Base-by-base conservation (phyloP, 2,329 filamentous ascomycete species). In the Simplicillium aogashimaense region DNA sequence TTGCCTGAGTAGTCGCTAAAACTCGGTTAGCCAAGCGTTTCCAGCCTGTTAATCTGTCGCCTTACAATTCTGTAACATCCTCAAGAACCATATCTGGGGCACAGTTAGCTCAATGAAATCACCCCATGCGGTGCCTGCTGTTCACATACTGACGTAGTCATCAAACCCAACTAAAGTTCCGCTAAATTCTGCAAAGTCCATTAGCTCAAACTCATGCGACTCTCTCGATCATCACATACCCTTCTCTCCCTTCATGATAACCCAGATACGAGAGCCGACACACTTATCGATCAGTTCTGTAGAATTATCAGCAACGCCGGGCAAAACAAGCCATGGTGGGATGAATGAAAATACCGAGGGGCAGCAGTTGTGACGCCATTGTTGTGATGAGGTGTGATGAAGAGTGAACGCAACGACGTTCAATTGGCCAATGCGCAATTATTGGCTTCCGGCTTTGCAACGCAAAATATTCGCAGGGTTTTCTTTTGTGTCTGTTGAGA, bases 201-300 rank as follows among this genome's bases (percentile, higher is more conserved):
- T 49, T 40, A 53, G 47, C 37, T 28, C 16, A 28, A 35, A 33
- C 13, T 13, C 29, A 39, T 11, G 38, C 34, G 20, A 25, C 20
- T 25, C 20, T 25, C 20, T 25, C 20, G 9, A 9, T 9, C 20
- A 32, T 37, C 38, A 29, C 37, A 5, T 38, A 94, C 92, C 92
- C 72, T 95, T 97, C 60, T 97, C 92, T 50, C 89, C 87, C 67
- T 98, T 98, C 92, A 98, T 98, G 54, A 98, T 80, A 47, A 98
- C 89, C 89, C 90, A 95, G 63, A 98, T 97, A 54, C 83, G 84
- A 40, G 89, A 97, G 46, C 92, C 92, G 50, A 98, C 89, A 60
- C 92, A 98, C 66, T 95, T 95, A 71, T 98, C 92, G 63, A 98
- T 97, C 59, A 98, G 79, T 66, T 98, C 92, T 95, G 56, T 14